phyloP scores from a whole-genome alignment of 1,284 basidiomycete species.

The Papiliotrema fonsecae region DNA sequence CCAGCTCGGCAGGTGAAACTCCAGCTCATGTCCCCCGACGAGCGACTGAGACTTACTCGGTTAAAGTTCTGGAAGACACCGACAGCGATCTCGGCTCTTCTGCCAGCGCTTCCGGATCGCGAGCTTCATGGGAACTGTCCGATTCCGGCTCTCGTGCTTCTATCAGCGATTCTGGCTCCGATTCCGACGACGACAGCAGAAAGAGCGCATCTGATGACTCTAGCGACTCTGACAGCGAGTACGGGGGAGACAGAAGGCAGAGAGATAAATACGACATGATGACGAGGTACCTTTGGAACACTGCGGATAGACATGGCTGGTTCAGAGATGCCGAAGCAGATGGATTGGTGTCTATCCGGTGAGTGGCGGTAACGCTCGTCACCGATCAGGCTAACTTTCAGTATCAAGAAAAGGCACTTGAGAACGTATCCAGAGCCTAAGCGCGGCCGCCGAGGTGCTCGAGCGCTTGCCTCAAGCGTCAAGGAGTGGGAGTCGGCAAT shows the following conservation, averaged over 20 bases:
- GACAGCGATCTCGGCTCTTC: constrained; percentile 10
- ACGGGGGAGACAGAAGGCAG: constrained; percentile 14
- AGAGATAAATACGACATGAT: constrained; percentile 40
- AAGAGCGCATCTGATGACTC: constrained; percentile 8
- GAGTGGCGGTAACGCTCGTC: constrained; percentile 1
- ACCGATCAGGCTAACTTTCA: constrained; percentile 1
- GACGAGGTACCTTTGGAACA: constrained; percentile 38
- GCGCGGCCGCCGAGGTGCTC: constrained; percentile 14
- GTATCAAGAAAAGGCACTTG: constrained; percentile 29
- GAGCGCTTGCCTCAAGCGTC: constrained; percentile 21
- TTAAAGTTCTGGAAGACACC: constrained; percentile 8
- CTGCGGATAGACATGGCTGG: constrained; percentile 37
- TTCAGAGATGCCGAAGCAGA: constrained; percentile 37
- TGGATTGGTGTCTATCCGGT: constrained; percentile 41
- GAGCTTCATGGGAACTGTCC: constrained; percentile 38
- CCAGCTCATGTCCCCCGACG: constrained; percentile 27
- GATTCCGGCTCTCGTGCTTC: constrained; percentile 20
- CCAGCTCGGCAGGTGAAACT: constrained; percentile 16
- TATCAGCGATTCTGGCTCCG: constrained; percentile 13
- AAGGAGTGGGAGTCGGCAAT: constrained; percentile 58
- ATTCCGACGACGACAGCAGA: constrained; percentile 7
- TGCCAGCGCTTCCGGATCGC: constrained; percentile 11
- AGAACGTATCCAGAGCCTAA: constrained; percentile 34
- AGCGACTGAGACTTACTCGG: constrained; percentile 24
- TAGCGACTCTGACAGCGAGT: constrained; percentile 13